A percentile compares a stretch with the other conserved stretches of the same genome.
Evolutionary conservation across 1,284 basidiomycete species (phyloP).

Genomic region (Austroboletus rostrupii): DNA sequence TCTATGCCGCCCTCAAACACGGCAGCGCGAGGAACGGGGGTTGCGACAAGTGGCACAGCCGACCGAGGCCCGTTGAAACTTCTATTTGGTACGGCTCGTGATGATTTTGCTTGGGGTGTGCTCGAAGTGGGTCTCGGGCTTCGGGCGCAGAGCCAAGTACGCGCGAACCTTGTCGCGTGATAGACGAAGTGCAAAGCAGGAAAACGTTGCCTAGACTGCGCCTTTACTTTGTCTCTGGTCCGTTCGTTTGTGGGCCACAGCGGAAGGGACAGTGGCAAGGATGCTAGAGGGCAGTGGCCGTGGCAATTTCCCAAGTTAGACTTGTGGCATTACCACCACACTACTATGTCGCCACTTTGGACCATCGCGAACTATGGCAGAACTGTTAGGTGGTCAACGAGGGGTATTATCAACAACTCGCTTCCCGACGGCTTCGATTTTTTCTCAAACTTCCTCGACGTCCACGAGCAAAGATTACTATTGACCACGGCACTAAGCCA

Average conservation of each 20-base stretch:
- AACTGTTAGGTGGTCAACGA: constrained; percentile 11
- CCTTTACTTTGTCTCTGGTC: constrained; percentile 47
- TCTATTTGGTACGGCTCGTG: constrained; percentile 32
- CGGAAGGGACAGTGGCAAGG: constrained; percentile 44
- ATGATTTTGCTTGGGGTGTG: constrained; percentile 45
- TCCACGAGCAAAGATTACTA: constrained; percentile 56
- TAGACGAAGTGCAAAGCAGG: constrained; percentile 28
- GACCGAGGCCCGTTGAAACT: constrained; percentile 31
- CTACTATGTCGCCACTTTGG: constrained; percentile 11
- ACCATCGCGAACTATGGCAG: not conserved
- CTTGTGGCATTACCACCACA: no score
- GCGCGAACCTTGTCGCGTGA: constrained; percentile 43
- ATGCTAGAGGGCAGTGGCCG: constrained; percentile 66
- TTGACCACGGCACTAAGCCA: constrained; percentile 58
- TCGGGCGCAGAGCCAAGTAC: constrained; percentile 38
- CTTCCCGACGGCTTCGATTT: constrained; percentile 39
- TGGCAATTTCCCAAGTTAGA: no score
- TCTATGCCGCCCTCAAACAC: constrained; percentile 60
- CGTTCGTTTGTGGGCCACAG: constrained; percentile 34
- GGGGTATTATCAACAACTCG: not conserved
- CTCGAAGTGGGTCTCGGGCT: constrained; percentile 37
- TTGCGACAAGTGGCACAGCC: constrained; percentile 50
- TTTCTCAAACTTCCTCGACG: constrained; percentile 51
- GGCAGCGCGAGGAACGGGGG: constrained; percentile 52
- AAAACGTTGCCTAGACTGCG: constrained; percentile 44